Evolutionary conservation across 1,284 basidiomycete genomes (phyloP).

Genomic region (Ustilago esculenta): DNA sequence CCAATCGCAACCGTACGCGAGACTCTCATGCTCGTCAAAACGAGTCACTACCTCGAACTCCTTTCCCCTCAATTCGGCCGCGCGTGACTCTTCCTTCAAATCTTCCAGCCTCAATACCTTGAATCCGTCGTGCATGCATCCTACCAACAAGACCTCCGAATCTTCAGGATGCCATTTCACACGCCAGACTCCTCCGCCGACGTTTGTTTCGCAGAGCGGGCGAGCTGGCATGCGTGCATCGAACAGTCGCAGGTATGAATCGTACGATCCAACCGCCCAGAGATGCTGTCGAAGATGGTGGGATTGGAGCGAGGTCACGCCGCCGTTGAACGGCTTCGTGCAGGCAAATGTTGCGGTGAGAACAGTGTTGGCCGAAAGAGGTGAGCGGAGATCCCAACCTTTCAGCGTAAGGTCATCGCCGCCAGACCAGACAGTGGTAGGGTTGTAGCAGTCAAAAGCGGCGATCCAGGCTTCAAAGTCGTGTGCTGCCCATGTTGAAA

Average conservation of each 20-base stretch:
- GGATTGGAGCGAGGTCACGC: constrained; percentile 88
- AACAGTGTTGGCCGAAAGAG: constrained; percentile 7
- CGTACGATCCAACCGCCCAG: constrained; percentile 93
- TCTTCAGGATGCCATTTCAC: constrained; percentile 89
- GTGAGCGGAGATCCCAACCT: constrained; percentile 80
- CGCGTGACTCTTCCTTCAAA: constrained; percentile 5
- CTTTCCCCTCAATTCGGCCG: constrained; percentile 26
- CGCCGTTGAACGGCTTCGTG: constrained; percentile 82
- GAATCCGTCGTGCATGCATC: constrained; percentile 97
- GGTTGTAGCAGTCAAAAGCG: constrained; percentile 83
- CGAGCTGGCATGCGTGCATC: constrained; percentile 78
- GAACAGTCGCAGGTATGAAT: constrained; percentile 82
- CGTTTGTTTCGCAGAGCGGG: constrained; percentile 75
- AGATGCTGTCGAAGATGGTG: constrained; percentile 82
- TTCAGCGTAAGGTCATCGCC: constrained; percentile 92
- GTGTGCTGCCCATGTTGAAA: constrained; percentile 80
- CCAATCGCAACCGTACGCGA: constrained; percentile 98
- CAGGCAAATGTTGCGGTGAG: constrained; percentile 76
- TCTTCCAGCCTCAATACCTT: constrained; percentile 69
- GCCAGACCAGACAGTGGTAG: constrained; percentile 80
- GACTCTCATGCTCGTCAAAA: constrained; percentile 81
- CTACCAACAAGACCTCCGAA: constrained; percentile 77
- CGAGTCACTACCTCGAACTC: constrained; percentile 69
- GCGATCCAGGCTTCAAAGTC: constrained; percentile 94
- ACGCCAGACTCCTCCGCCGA: constrained; percentile 94